Conservation (phyloP, 345 rosid genomes). For the Combretum micranthum region DNA sequence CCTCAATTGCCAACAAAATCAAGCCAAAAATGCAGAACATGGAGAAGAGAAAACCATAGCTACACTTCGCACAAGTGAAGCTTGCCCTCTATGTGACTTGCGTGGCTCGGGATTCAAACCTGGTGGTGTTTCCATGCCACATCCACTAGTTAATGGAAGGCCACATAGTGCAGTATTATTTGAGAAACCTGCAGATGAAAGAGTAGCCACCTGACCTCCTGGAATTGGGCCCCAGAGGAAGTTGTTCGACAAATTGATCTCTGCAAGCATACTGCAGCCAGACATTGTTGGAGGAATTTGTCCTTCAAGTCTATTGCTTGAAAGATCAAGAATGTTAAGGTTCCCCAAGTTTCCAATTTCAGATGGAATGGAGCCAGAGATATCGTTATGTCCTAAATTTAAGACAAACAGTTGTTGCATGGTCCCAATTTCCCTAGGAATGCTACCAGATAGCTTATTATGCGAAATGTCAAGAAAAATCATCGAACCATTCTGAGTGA, state of each 20-base stretch:
- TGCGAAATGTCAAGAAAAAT: conserved; percentile 87
- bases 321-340: conserved; percentile 80
- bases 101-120: no score
- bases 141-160: conserved; percentile 65
- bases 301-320: conserved; percentile 79
- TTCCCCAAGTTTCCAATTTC: conserved; percentile 71
- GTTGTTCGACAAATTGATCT: conserved; percentile 92
- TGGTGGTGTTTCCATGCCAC: conserved; percentile 30
- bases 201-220: conserved; percentile 91
- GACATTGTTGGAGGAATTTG: conserved; percentile 70
- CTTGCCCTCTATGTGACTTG: no score
- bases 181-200: conserved; percentile 70
- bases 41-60: no score
- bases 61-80: no score
- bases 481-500: conserved; percentile 66
- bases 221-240: conserved; percentile 81
- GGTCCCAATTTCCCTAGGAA: conserved; percentile 66
- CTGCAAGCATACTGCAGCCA: conserved; percentile 70
- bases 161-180: conserved; percentile 97
- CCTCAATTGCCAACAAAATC: no score
- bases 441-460: conserved; percentile 51
- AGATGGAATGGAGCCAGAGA: conserved; percentile 66
- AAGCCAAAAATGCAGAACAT: no score
- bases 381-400: conserved; percentile 81
- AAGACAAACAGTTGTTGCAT: conserved; percentile 78